Percentiles rank a stretch among this genome's conserved stretches.
These are phyloP conservation scores for Neurospora sp. DNA, from an alignment of 2,329 filamentous ascomycete genomes.

Conservation along the genomic window DNA sequence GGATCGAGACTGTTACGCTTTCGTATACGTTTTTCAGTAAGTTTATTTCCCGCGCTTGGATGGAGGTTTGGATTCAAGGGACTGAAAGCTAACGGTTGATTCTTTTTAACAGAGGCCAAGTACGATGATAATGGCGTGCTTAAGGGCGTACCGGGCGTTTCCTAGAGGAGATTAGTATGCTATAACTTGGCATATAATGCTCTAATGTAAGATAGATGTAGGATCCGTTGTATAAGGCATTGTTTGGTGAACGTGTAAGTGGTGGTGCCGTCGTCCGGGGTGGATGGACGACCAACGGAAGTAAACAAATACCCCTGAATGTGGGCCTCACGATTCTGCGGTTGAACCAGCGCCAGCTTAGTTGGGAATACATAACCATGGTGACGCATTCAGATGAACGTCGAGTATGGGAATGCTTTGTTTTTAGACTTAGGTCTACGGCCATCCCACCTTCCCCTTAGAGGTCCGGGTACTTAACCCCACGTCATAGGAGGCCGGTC, in stretches of 20 bases:
- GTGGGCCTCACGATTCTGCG: background rate
- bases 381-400: background rate
- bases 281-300: background rate
- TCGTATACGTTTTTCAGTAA: conserved; percentile 98
- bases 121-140: conserved; percentile 75
- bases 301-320: background rate
- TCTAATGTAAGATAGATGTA: background rate
- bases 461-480: background rate
- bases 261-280: background rate
- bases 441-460: background rate
- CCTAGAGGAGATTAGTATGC: background rate
- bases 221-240: background rate
- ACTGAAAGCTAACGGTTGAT: conserved; percentile 24
- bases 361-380: background rate
- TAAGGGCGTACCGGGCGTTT: conserved; percentile 22
- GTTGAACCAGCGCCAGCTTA: background rate
- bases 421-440: background rate
- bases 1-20: conserved; percentile 88
- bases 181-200: background rate
- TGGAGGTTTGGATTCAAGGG: background rate
- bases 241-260: background rate
- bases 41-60: conserved; percentile 25
- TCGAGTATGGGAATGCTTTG: background rate
- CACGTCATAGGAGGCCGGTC: background rate
- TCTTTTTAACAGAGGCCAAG: conserved; percentile 52